Evolutionary conservation across 805 yeast genomes (phyloP).

Genomic region (Clavispora carvajalis): DNA sequence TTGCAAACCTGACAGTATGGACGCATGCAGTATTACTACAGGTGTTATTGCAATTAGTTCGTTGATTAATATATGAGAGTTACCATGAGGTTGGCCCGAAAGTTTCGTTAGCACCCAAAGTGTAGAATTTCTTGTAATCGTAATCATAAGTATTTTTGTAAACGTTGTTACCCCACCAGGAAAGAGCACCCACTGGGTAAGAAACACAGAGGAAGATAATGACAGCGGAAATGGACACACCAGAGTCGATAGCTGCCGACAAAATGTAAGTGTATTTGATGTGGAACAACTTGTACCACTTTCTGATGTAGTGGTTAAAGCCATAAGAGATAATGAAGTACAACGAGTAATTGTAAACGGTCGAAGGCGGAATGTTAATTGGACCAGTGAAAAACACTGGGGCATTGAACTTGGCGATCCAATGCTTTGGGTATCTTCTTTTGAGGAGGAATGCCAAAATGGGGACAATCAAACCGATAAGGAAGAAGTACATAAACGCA

Average conservation of each 20-base stretch:
- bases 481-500: slow-evolving; percentile 10
- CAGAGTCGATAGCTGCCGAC: slow-evolving; percentile 14
- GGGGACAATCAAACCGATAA: slow-evolving; percentile 6
- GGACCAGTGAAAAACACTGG: slow-evolving; percentile 8
- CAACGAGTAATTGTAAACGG: slow-evolving; percentile 15
- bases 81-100: slow-evolving; percentile 14
- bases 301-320: slow-evolving; percentile 11
- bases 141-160: slow-evolving; percentile 12
- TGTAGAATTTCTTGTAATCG: slow-evolving; percentile 8
- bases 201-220: slow-evolving; percentile 8
- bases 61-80: not conserved
- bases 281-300: slow-evolving; percentile 11
- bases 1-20: not conserved
- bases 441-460: slow-evolving; percentile 1
- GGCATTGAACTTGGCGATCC: slow-evolving; percentile 4
- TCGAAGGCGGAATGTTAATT: slow-evolving; percentile 16
- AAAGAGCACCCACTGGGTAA: slow-evolving; percentile 14
- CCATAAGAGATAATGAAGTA: slow-evolving; percentile 12
- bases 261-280: slow-evolving; percentile 11
- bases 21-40: no score
- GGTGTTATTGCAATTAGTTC: no score
- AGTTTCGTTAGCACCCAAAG: slow-evolving; percentile 9
- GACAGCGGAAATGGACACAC: slow-evolving; percentile 7
- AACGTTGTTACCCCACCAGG: slow-evolving; percentile 15
- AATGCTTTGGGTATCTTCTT: slow-evolving; percentile 3